Percentiles rank a stretch among this genome's conserved stretches.
Evolutionary conservation across 441 rosid genomes (phyloP).

Genomic region (Mallotus japonicus): DNA sequence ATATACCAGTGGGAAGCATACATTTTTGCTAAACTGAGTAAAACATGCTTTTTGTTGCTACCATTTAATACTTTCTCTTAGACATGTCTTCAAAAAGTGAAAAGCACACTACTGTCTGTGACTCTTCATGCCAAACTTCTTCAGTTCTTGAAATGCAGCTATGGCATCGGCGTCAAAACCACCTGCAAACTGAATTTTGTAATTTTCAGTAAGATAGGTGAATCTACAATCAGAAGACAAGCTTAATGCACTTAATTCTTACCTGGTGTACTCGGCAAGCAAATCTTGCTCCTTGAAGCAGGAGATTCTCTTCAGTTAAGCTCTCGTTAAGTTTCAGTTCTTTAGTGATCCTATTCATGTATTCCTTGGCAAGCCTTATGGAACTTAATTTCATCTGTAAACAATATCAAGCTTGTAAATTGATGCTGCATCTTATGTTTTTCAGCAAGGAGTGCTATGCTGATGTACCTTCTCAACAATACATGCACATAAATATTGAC

Average conservation of each 20-base stretch:
- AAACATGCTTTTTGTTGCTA: too few relatives aligned
- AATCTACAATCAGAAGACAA: not conserved
- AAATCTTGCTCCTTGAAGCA: conserved; percentile 82
- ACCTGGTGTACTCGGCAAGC: conserved; percentile 98
- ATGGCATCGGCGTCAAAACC: conserved; percentile 81
- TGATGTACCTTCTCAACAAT: too few relatives aligned
- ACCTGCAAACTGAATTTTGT: conserved; percentile 66
- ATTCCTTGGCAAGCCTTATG: conserved; percentile 71
- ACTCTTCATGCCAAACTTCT: conserved; percentile 40
- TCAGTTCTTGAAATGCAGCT: conserved; percentile 72
- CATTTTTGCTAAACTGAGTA: too few relatives aligned
- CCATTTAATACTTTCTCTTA: too few relatives aligned
- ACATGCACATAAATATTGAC: too few relatives aligned
- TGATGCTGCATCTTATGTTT: too few relatives aligned
- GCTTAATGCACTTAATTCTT: conserved; percentile 1
- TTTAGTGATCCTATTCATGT: conserved; percentile 79
- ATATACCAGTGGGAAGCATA: too few relatives aligned
- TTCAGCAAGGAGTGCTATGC: too few relatives aligned
- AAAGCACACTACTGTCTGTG: conserved; percentile 25
- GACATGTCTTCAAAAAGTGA: conserved; percentile 22
- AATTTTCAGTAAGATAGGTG: not conserved
- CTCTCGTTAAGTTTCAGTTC: conserved; percentile 52
- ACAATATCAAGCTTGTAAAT: not conserved
- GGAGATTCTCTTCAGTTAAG: conserved; percentile 65
- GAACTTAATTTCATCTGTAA: conserved; percentile 78